Base-by-base conservation (phyloP, 139 green algal species). In the Chlamydomonas sphaeroides region DNA sequence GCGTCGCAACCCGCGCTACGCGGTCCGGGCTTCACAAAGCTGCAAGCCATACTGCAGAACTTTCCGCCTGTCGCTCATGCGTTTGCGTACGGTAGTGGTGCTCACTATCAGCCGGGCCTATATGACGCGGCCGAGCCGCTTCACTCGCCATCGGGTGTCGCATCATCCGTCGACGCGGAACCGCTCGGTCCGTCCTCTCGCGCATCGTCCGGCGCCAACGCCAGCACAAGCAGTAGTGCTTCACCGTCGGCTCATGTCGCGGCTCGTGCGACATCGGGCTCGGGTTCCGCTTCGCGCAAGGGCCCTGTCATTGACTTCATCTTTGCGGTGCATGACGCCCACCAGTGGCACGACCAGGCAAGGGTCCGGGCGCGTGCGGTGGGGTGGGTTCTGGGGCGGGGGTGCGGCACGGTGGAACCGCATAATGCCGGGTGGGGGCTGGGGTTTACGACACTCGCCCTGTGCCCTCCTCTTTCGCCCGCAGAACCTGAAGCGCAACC, bases 21-120 rank as follows among this genome's bases (percentile, higher is more conserved):
- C 7, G 11, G 7, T 18, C 26, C 45, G 30, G 33, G 23, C 14
- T 25, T 15, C n/a, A 23, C 63, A 23, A 42, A 62, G 25, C 39
- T 82, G 8, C 42, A n/a, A 5, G 15, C 42, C 1, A 25, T 82
- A 2, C 11, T 82, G n/a, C 42, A 63, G n/a, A 49, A 86, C 10
- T 94, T 97, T 51, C 95, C 95, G 4, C 66, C 87, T 0, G 88
- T 98, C 11, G 53, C 86, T 21, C 83, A 93, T 67, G 95, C 93
- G 0, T 98, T 98, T 69, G 96, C 89, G 2, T 98, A 98, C 57
- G 95, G 95, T 36, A 97, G 93, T n/a, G 96, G 91, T 1, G 93
- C 96, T 1, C 93, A 97, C 65, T 35, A 89, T 2, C 95, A 98
- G 88, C 92, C 94, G 4, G 89, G 92, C 4, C 86, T 97, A 20